Conservation (phyloP, 768 basidiomycete species). For the Megacollybia marginata region DNA sequence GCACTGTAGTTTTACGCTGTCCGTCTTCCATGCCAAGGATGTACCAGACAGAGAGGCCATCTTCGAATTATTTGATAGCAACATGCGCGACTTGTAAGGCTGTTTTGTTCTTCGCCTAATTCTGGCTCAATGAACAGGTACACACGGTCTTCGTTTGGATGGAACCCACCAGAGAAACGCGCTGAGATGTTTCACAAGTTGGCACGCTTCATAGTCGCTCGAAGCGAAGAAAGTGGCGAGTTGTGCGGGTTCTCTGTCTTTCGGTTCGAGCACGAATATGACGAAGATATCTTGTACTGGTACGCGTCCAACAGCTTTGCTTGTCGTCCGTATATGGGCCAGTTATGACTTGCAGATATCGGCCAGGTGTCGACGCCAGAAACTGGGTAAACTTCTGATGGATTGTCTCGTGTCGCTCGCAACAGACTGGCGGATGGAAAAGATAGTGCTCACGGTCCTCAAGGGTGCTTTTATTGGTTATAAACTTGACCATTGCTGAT, state of each 20-base stretch:
- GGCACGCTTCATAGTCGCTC: constrained; percentile 55
- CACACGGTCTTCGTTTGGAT: constrained; percentile 52
- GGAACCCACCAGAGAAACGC: constrained; percentile 49
- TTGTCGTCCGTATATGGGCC: neutral
- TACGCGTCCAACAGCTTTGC: constrained; percentile 18
- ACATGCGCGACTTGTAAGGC: constrained; percentile 47
- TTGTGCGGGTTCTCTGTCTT: constrained; percentile 48
- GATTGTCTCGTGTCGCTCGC: constrained; percentile 43
- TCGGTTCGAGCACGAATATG: constrained; percentile 66
- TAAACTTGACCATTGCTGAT: neutral
- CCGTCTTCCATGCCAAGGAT: neutral
- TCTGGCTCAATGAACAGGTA: constrained; percentile 30
- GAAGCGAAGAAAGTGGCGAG: constrained; percentile 6
- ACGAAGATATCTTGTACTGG: constrained; percentile 65
- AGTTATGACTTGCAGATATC: constrained; percentile 79
- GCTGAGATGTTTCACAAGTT: constrained; percentile 51
- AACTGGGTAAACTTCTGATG: constrained; percentile 54
- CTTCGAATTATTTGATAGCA: constrained; percentile 33
- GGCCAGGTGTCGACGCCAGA: constrained; percentile 32
- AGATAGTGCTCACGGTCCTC: constrained; percentile 69
- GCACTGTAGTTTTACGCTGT: neutral
- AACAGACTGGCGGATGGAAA: constrained; percentile 49
- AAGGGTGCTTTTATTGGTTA: constrained; percentile 40
- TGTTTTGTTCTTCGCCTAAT: neutral
- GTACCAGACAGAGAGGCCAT: neutral